Conservation (phyloP, 345 rosid species). For the Murraya paniculata region DNA sequence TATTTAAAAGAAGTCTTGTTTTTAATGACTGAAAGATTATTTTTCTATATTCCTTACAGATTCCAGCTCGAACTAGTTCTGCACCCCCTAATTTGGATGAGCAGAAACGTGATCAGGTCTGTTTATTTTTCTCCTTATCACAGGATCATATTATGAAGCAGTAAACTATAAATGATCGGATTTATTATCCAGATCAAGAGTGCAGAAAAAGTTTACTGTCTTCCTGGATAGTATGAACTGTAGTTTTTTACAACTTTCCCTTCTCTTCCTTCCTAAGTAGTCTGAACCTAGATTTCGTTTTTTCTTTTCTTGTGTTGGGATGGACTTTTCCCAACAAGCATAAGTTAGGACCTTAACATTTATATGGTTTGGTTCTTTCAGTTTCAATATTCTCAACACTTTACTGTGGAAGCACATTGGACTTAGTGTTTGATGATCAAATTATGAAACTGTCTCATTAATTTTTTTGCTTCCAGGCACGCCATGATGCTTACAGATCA, state of each 20-base stretch:
- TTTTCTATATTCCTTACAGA: slow-evolving; percentile 34
- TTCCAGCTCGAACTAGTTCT: slow-evolving; percentile 95
- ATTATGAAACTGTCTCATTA: slow-evolving; percentile 15
- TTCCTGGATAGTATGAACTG: not conserved
- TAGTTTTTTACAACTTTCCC: not conserved
- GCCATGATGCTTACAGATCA: slow-evolving; percentile 51
- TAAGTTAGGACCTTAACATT: not conserved
- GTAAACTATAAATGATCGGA: not conserved
- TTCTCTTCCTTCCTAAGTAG: not conserved
- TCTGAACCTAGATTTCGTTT: not conserved
- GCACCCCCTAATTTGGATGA: slow-evolving; percentile 99
- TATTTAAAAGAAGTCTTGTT: not conserved
- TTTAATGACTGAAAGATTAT: slow-evolving; percentile 8
- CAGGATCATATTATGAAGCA: not conserved
- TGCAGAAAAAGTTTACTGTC: not conserved
- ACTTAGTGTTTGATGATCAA: not conserved
- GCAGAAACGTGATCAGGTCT: slow-evolving; percentile 90
- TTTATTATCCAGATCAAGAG: not conserved
- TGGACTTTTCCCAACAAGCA: not conserved
- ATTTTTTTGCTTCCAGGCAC: slow-evolving; percentile 55
- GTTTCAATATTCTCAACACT: not conserved
- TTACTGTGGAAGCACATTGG: not conserved
- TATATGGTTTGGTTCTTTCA: not conserved
- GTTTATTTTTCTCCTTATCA: not conserved
- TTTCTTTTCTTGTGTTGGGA: not conserved